Conservation (phyloP, 495 filamentous ascomycete genomes). For the Penicillium pancosmium region DNA sequence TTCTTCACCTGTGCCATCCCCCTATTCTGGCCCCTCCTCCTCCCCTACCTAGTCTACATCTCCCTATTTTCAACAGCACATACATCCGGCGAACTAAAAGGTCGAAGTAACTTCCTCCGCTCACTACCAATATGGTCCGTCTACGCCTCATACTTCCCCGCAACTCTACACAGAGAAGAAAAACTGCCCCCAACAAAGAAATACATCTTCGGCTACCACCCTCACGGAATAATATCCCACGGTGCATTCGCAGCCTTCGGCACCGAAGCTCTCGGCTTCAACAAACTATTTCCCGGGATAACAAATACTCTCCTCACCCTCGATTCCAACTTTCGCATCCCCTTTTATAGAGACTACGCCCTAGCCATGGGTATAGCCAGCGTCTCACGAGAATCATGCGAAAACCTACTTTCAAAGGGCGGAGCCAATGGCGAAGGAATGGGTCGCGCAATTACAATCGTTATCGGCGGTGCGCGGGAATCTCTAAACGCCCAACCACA, state of each 20-base stretch:
- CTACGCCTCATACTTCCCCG: slow-evolving; percentile 92
- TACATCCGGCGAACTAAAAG: slow-evolving; percentile 70
- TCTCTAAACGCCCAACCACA: slow-evolving; percentile 83
- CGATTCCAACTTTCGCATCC: slow-evolving; percentile 89
- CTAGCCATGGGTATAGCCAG: slow-evolving; percentile 83
- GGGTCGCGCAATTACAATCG: slow-evolving; percentile 95
- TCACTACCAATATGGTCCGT: slow-evolving; percentile 80
- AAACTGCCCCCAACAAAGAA: slow-evolving; percentile 77
- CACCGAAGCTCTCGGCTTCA: slow-evolving; percentile 89
- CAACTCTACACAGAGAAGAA: slow-evolving; percentile 79
- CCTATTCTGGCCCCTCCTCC: slow-evolving; percentile 83
- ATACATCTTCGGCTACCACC: slow-evolving; percentile 98
- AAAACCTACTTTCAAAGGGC: slow-evolving; percentile 78
- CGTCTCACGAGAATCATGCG: slow-evolving; percentile 88
- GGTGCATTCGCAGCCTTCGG: slow-evolving; percentile 92
- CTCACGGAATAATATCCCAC: slow-evolving; percentile 95
- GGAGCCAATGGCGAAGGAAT: slow-evolving; percentile 82
- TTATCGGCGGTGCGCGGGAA: slow-evolving; percentile 90
- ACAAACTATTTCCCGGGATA: slow-evolving; percentile 90
- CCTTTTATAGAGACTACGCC: slow-evolving; percentile 90
- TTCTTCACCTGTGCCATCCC: slow-evolving; percentile 92
- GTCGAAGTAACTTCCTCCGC: slow-evolving; percentile 73
- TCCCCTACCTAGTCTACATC: slow-evolving; percentile 87
- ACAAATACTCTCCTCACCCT: slow-evolving; percentile 89
- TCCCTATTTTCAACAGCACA: slow-evolving; percentile 75